Conservation (phyloP, 345 rosid genomes). For the Aquilaria yunnanensis region DNA sequence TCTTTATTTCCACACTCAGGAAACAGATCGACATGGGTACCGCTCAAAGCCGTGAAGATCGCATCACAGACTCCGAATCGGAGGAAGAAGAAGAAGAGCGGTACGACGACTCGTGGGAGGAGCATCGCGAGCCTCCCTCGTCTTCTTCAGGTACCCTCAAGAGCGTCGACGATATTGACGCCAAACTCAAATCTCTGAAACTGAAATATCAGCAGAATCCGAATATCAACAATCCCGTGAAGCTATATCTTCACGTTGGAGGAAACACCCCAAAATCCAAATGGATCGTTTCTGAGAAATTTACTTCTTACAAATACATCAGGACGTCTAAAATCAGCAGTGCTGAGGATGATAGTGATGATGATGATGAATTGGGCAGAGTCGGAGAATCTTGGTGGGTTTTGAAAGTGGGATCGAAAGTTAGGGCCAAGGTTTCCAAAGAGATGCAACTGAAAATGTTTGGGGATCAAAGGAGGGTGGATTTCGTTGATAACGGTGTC, state of each 20-base stretch:
- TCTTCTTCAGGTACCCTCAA: slow-evolving; percentile 30
- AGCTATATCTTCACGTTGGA: slow-evolving; percentile 77
- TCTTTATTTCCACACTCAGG: too few species aligned
- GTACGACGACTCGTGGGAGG: slow-evolving; percentile 30
- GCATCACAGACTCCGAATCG: slow-evolving; percentile 39
- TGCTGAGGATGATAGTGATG: slow-evolving; percentile 30
- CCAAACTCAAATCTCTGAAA: slow-evolving; percentile 53
- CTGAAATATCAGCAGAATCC: slow-evolving; percentile 38
- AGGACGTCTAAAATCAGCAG: slow-evolving; percentile 24
- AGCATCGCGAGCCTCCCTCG: slow-evolving; percentile 16
- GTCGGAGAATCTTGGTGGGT: slow-evolving; percentile 35
- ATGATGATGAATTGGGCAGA: slow-evolving; percentile 26
- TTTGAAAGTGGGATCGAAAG: slow-evolving; percentile 61
- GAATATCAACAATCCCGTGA: slow-evolving; percentile 46
- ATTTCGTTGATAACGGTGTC: slow-evolving; percentile 69
- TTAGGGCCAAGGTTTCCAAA: slow-evolving; percentile 58
- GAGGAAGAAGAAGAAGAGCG: slow-evolving; percentile 27
- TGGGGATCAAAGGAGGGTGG: slow-evolving; percentile 72
- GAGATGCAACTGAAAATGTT: slow-evolving; percentile 88
- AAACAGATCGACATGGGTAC: slow-evolving; percentile 39
- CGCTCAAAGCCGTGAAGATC: slow-evolving; percentile 63
- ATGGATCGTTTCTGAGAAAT: slow-evolving; percentile 63
- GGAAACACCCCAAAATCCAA: slow-evolving; percentile 83
- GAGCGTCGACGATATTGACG: slow-evolving; percentile 44
- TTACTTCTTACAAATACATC: slow-evolving; percentile 45